A percentile compares a stretch with the other conserved stretches of the same genome.
Evolutionary conservation across 2,329 filamentous ascomycete species (phyloP).

Genomic region (Lachnellula subtilissima): DNA sequence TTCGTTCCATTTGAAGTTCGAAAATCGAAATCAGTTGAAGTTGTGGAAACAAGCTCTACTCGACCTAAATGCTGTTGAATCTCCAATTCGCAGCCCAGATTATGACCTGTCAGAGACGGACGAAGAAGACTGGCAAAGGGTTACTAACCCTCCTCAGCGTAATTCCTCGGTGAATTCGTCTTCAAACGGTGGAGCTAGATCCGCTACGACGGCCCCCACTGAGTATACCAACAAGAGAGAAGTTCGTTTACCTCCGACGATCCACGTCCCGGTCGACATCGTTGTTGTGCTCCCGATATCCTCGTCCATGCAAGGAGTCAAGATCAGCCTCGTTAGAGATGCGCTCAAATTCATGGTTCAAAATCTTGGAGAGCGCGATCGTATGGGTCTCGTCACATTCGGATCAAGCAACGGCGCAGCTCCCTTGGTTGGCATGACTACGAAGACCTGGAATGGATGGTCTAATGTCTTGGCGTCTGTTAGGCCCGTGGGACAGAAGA

Average conservation of each 20-base stretch:
- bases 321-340: conserved; percentile 90
- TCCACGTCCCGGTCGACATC: conserved; percentile 90
- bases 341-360: conserved; percentile 87
- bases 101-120: conserved; percentile 81
- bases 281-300: conserved; percentile 97
- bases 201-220: conserved; percentile 80
- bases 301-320: conserved; percentile 98
- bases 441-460: conserved; percentile 92
- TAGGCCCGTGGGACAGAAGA: conserved; percentile 93
- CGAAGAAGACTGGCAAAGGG: conserved; percentile 79
- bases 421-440: conserved; percentile 96
- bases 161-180: conserved; percentile 79
- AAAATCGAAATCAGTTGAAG: conserved; percentile 77
- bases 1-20: conserved; percentile 88
- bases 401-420: conserved; percentile 91
- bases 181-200: conserved; percentile 75
- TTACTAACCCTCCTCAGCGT: conserved; percentile 51
- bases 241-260: conserved; percentile 32
- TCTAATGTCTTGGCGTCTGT: conserved; percentile 79
- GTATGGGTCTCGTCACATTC: conserved; percentile 96
- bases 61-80: conserved; percentile 73
- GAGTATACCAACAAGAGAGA: conserved; percentile 71
- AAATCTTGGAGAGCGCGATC: conserved; percentile 84
- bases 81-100: conserved; percentile 63
- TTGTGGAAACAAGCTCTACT: conserved; percentile 83